A percentile compares a stretch with the other conserved stretches of the same genome.
These are phyloP conservation scores for Fusarium hainanense DNA, from an alignment of 2,329 filamentous ascomycete genomes.

Conservation along the genomic window DNA sequence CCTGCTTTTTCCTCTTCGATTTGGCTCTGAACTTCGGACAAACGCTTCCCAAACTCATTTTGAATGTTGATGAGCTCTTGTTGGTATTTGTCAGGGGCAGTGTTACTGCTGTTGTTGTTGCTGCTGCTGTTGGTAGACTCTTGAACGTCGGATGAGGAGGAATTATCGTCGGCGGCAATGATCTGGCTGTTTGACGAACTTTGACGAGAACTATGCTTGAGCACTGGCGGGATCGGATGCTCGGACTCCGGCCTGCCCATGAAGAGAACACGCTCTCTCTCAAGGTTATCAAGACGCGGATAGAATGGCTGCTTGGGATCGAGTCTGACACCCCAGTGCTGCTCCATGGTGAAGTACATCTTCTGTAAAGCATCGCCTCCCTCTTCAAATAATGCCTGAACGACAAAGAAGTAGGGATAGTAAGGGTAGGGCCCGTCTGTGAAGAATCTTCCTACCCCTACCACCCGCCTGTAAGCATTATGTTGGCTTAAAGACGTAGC, in stretches of 20 bases:
- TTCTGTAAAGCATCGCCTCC: background rate
- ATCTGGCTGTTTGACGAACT: background rate
- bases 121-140: background rate
- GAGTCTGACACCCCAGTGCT: background rate
- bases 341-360: background rate
- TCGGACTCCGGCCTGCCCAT: background rate
- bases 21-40: background rate
- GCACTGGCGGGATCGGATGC: background rate
- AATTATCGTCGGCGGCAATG: background rate
- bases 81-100: too few relatives aligned
- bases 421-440: background rate
- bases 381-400: background rate
- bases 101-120: too few relatives aligned
- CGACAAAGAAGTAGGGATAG: background rate
- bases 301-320: background rate
- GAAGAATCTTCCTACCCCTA: background rate
- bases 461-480: background rate
- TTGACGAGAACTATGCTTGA: too few relatives aligned
- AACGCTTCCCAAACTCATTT: background rate
- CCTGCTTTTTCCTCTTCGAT: background rate
- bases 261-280: background rate
- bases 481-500: background rate
- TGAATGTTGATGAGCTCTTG: background rate
- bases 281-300: background rate
- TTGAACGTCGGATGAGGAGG: background rate